These are phyloP conservation scores for Coemansia sp. DNA, from an alignment of 192 early-diverging fungal species.

Conservation along the genomic window DNA sequence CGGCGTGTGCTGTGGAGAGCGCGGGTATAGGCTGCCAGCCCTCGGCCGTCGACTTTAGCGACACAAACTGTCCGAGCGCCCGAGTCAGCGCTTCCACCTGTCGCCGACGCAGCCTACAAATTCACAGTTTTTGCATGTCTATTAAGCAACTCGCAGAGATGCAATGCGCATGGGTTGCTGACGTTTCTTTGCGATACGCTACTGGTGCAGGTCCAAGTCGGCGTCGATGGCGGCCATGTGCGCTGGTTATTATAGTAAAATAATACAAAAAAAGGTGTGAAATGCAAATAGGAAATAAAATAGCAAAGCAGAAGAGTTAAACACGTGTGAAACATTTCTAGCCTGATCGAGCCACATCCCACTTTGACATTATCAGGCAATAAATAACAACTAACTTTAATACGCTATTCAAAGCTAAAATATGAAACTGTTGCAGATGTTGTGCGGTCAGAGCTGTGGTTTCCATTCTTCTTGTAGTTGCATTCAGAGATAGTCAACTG, in stretches of 20 bases:
- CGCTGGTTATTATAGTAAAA: background rate
- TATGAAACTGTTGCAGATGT: background rate
- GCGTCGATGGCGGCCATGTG: slow-evolving; percentile 13
- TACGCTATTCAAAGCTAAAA: background rate
- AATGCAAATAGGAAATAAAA: background rate
- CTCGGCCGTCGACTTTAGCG: slow-evolving; percentile 42
- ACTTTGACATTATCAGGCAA: too few relatives aligned
- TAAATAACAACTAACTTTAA: too few relatives aligned
- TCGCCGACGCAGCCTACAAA: slow-evolving; percentile 40
- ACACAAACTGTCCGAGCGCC: slow-evolving; percentile 45
- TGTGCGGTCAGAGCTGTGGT: background rate
- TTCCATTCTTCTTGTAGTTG: slow-evolving; percentile 2
- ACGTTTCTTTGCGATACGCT: slow-evolving; percentile 10
- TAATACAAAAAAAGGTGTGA: background rate
- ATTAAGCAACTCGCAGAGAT: background rate
- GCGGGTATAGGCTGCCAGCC: slow-evolving; percentile 36
- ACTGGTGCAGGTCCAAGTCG: slow-evolving; percentile 46
- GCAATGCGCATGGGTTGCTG: background rate
- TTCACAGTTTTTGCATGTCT: background rate
- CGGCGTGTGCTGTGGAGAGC: slow-evolving; percentile 4
- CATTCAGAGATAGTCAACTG: slow-evolving; percentile 24
- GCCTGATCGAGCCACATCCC: too few relatives aligned
- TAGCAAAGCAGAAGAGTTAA: background rate
- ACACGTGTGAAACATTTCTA: too few relatives aligned
- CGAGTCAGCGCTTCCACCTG: slow-evolving; percentile 46